A percentile compares a stretch with the other conserved stretches of the same genome.
Conservation (phyloP, 2,329 filamentous ascomycete species). For the Lasiodiplodia gonubiensis region DNA sequence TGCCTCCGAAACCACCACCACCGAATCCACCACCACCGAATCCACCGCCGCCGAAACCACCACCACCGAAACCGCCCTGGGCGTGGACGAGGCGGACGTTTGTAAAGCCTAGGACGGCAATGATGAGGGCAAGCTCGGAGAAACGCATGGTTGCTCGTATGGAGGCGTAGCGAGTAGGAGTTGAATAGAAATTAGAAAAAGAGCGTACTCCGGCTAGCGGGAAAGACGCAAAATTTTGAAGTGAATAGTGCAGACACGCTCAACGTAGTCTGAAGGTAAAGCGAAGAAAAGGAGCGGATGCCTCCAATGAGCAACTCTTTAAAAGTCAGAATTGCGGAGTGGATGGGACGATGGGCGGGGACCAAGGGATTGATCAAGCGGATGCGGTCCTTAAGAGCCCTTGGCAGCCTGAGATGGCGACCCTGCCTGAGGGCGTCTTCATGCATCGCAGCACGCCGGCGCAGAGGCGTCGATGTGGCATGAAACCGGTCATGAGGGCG, state of each 20-base stretch:
- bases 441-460: conserved; percentile 38
- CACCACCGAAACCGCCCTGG: conserved; percentile 31
- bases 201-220: conserved; percentile 46
- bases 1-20: conserved; percentile 10
- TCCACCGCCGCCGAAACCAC: conserved; percentile 34
- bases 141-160: conserved; percentile 41
- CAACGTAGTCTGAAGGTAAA: conserved; percentile 46
- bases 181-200: conserved; percentile 34
- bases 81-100: conserved; percentile 37
- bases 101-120: conserved; percentile 20
- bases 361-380: background rate
- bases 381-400: conserved; percentile 35
- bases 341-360: conserved; percentile 14
- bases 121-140: conserved; percentile 37
- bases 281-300: conserved; percentile 46
- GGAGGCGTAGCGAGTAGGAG: conserved; percentile 12
- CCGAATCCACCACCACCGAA: conserved; percentile 12
- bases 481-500: conserved; percentile 50
- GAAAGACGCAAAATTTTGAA: conserved; percentile 35
- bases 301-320: conserved; percentile 27
- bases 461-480: conserved; percentile 39
- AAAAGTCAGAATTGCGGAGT: conserved; percentile 23
- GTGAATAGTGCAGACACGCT: conserved; percentile 44
- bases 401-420: conserved; percentile 39
- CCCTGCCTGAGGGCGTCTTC: conserved; percentile 9